These are phyloP conservation scores for Tylopilus felleus DNA, from an alignment of 768 basidiomycete species.

Conservation along the genomic window DNA sequence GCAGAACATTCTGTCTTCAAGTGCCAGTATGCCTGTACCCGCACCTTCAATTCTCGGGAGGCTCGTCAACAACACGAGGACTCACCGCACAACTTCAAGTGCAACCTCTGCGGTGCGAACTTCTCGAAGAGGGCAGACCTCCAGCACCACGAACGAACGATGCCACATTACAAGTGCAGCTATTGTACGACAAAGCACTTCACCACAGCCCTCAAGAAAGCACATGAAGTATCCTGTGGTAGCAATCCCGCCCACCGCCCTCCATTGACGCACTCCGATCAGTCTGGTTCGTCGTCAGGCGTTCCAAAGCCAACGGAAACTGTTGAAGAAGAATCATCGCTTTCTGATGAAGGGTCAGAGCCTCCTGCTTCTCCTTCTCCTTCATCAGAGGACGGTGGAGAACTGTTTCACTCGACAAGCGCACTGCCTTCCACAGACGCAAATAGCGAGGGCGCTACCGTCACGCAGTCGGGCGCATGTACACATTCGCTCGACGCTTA, in stretches of 20 bases:
- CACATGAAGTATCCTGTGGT: slow-evolving; percentile 8
- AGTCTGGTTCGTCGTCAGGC: neutral
- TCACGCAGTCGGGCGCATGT: neutral
- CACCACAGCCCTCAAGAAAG: neutral
- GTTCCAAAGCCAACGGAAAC: neutral
- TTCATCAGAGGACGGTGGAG: slow-evolving; percentile 9
- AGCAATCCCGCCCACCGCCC: neutral
- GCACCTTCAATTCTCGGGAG: neutral
- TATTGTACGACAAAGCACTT: neutral
- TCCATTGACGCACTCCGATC: neutral
- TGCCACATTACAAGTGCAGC: slow-evolving; percentile 2
- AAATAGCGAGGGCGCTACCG: neutral
- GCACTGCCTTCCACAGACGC: neutral
- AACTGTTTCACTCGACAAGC: slow-evolving; percentile 7
- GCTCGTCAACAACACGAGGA: slow-evolving; percentile 10
- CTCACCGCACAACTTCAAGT: slow-evolving; percentile 2
- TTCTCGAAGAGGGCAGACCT: neutral
- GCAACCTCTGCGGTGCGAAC: neutral
- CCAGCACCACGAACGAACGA: neutral
- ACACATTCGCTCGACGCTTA: neutral
- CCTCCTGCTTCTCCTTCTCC: neutral
- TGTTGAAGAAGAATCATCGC: neutral
- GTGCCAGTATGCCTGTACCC: neutral
- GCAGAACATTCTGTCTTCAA: neutral
- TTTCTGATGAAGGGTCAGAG: neutral